These are phyloP conservation scores for Alternaria panax DNA, from an alignment of 2,329 filamentous ascomycete genomes.

Conservation along the genomic window DNA sequence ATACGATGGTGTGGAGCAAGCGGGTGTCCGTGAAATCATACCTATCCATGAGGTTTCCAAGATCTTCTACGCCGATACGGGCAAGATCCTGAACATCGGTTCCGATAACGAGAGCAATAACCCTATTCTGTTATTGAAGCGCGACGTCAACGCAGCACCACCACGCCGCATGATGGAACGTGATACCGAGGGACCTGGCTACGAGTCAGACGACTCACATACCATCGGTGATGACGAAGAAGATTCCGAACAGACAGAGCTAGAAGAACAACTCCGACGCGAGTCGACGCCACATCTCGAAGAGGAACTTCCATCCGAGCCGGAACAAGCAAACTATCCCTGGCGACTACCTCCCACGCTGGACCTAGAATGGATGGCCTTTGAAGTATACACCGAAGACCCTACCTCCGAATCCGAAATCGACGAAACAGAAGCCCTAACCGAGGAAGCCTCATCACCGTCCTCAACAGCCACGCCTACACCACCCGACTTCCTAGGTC, in stretches of 20 bases:
- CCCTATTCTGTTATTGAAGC: conserved; percentile 76
- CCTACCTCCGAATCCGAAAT: conserved; percentile 65
- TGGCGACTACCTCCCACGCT: conserved; percentile 76
- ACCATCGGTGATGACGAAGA: conserved; percentile 40
- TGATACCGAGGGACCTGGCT: conserved; percentile 31
- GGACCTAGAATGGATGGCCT: conserved; percentile 89
- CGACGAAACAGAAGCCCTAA: conserved; percentile 42
- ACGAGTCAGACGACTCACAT: conserved; percentile 50
- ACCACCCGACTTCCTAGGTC: conserved; percentile 53
- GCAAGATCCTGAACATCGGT: conserved; percentile 85
- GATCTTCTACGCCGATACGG: conserved; percentile 92
- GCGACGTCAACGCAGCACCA: conserved; percentile 70
- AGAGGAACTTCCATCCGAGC: conserved; percentile 16
- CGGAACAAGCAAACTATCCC: conserved; percentile 41
- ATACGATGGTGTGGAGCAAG: conserved; percentile 67
- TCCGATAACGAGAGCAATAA: conserved; percentile 72
- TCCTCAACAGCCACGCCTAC: conserved; percentile 26
- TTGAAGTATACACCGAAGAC: conserved; percentile 79
- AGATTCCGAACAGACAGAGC: conserved; percentile 53
- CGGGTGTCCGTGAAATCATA: conserved; percentile 71
- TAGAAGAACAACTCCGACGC: conserved; percentile 55
- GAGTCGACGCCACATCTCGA: conserved; percentile 47
- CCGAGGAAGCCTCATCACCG: conserved; percentile 21
- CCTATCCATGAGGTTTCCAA: conserved; percentile 82
- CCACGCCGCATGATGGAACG: conserved; percentile 66